These are phyloP conservation scores for Diaporthe citriasiana DNA, from an alignment of 2,329 filamentous ascomycete genomes.

Conservation along the genomic window DNA sequence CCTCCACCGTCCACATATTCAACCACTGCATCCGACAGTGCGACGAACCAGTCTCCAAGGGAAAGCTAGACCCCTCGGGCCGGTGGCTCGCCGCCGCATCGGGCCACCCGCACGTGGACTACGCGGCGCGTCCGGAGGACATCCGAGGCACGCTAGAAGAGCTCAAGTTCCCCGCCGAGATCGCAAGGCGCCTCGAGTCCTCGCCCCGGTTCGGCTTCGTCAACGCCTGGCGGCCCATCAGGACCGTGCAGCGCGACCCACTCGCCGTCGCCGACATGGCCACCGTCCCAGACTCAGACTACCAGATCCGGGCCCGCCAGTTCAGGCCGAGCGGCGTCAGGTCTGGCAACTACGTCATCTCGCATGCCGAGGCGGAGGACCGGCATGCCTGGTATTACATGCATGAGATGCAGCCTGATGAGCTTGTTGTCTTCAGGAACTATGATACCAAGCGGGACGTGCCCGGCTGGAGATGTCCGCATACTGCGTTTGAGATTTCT, in stretches of 20 bases:
- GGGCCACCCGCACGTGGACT: conserved; percentile 69
- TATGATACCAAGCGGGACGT: conserved; percentile 62
- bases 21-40: conserved; percentile 35
- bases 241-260: conserved; percentile 60
- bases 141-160: conserved; percentile 56
- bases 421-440: conserved; percentile 73
- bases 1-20: conserved; percentile 35
- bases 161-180: conserved; percentile 60
- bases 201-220: conserved; percentile 32
- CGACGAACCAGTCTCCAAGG: conserved; percentile 17
- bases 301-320: conserved; percentile 54
- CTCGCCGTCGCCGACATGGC: conserved; percentile 56
- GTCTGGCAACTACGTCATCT: conserved; percentile 32
- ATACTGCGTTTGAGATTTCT: conserved; percentile 47
- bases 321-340: conserved; percentile 47
- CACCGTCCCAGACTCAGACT: conserved; percentile 56
- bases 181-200: conserved; percentile 45
- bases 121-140: conserved; percentile 62
- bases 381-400: conserved; percentile 64
- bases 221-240: conserved; percentile 63
- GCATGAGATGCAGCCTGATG: conserved; percentile 62
- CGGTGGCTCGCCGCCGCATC: conserved; percentile 58
- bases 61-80: conserved; percentile 60
- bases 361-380: background rate
- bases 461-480: conserved; percentile 37